Evolutionary conservation across 202 grass and related monocot species (phyloP).

Genomic region (Schoenoplectus triqueter): DNA sequence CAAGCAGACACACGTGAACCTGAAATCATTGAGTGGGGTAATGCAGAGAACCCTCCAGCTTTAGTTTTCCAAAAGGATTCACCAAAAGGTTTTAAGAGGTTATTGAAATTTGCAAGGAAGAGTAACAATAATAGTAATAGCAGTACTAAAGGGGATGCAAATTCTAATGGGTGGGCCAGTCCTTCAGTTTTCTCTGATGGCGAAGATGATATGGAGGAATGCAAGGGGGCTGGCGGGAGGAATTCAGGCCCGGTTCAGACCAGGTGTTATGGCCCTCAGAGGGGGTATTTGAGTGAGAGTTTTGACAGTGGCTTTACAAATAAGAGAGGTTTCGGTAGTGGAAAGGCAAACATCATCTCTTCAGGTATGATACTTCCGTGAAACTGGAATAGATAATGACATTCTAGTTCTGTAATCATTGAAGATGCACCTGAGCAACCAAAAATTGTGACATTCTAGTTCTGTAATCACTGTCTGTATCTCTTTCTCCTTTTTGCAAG

Average conservation of each 20-base stretch:
- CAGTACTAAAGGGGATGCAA: slow-evolving; percentile 72
- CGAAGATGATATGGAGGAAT: slow-evolving; percentile 91
- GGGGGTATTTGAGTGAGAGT: slow-evolving; percentile 44
- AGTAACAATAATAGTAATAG: slow-evolving; percentile 35
- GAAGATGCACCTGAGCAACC: neutral
- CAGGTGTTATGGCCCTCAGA: slow-evolving; percentile 39
- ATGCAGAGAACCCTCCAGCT: slow-evolving; percentile 95
- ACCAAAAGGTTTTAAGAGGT: slow-evolving; percentile 96
- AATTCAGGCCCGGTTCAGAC: slow-evolving; percentile 39
- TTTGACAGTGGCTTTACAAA: slow-evolving; percentile 62
- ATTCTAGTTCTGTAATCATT: slow-evolving; percentile 29
- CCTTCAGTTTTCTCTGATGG: slow-evolving; percentile 88
- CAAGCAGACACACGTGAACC: slow-evolving; percentile 91
- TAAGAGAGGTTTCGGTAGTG: slow-evolving; percentile 71
- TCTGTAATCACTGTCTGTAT: neutral
- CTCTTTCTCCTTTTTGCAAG: neutral
- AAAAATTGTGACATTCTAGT: neutral
- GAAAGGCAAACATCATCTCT: slow-evolving; percentile 54
- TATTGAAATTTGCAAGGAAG: slow-evolving; percentile 97
- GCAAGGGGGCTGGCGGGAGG: slow-evolving; percentile 50
- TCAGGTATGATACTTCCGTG: slow-evolving; percentile 63
- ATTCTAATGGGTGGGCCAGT: slow-evolving; percentile 66
- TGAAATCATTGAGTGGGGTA: slow-evolving; percentile 97
- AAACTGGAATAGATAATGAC: slow-evolving; percentile 5
- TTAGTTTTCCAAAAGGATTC: slow-evolving; percentile 95